Conservation (phyloP, 768 basidiomycete species). For the Naganishia onofrii region DNA sequence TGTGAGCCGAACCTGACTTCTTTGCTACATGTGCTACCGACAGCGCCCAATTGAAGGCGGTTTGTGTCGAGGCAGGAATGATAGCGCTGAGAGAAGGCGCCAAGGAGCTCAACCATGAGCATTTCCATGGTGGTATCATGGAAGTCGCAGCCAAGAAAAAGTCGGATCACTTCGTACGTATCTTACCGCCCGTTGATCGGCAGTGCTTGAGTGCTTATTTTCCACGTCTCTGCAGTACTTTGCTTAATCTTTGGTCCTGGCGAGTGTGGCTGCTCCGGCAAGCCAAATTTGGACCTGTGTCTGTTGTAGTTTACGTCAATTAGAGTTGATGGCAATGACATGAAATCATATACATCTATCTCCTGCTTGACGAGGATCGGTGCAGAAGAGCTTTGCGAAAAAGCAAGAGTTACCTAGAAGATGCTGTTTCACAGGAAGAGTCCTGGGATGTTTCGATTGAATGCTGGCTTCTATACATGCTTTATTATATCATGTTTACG, state of each 20-base stretch:
- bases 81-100: slow-evolving; percentile 93
- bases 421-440: too few species aligned
- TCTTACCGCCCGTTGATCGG: not conserved
- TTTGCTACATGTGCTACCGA: not conserved
- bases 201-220: slow-evolving; percentile 11
- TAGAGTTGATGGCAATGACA: not conserved
- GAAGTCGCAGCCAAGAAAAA: slow-evolving; percentile 99
- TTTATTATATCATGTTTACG: too few species aligned
- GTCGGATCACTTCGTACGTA: slow-evolving; percentile 68
- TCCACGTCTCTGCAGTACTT: slow-evolving; percentile 42
- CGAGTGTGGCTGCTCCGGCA: not conserved
- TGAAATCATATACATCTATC: too few species aligned
- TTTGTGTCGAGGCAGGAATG: slow-evolving; percentile 99
- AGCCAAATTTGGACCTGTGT: not conserved
- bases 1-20: not conserved
- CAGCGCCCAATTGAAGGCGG: slow-evolving; percentile 70
- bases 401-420: too few species aligned
- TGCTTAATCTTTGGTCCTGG: slow-evolving; percentile 30
- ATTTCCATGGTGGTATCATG: slow-evolving; percentile 67
- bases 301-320: not conserved
- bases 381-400: too few species aligned
- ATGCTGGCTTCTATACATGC: too few species aligned
- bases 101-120: slow-evolving; percentile 82
- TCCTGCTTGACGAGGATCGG: too few species aligned
- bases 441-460: too few species aligned